Evolutionary conservation across 805 yeast genomes (phyloP), one percentile per base, ranked within the genome.

Genomic region (Myxozyma mucilagina): DNA sequence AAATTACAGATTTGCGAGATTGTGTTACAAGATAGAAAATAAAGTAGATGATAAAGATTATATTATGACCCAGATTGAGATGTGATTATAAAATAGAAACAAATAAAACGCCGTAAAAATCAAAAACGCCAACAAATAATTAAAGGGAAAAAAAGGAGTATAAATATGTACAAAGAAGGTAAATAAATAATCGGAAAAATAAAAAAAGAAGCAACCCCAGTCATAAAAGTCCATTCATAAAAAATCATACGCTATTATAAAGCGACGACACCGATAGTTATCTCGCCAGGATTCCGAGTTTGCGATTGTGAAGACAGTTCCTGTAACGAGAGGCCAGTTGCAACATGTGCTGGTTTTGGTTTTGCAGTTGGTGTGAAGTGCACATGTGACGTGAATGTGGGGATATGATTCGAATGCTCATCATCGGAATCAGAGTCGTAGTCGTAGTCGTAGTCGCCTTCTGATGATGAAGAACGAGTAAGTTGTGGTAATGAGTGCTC

Each of bases 401-500:
- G 43, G 5, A 42, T 24, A 24, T 24, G 29, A 24, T 4, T 44
- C 7, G 54, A 29, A n/a, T 18, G 45, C 54, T n/a, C 10, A 10
- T 18, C 4, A 18, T 14, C 31, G 14, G 45, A 41, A n/a, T 47
- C 52, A n/a, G 29, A 13, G 18, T 14, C 9, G 41, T 45, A 24
- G 7, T 47, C 53, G 42, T 49, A 36, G 29, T 56, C 55, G 35
- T 56, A 55, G 35, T 56, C 55, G 45, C 44, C 60, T 13, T 32
- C 31, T 9, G 42, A 38, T 34, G 53, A 44, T 16, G 58, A 60
- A 1, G 60, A 54, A 45, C 52, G 56, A 29, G 53, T 35, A 5
- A 60, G 60, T 39, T 38, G 54, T 7, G 64, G 64, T 10, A 60
- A 45, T 3, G 39, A 18, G 34, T 35, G 53, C 52, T 35, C n/a